These are phyloP conservation scores for Capillidium heterosporum DNA, from an alignment of 371 early-diverging fungal species.

Conservation along the genomic window DNA sequence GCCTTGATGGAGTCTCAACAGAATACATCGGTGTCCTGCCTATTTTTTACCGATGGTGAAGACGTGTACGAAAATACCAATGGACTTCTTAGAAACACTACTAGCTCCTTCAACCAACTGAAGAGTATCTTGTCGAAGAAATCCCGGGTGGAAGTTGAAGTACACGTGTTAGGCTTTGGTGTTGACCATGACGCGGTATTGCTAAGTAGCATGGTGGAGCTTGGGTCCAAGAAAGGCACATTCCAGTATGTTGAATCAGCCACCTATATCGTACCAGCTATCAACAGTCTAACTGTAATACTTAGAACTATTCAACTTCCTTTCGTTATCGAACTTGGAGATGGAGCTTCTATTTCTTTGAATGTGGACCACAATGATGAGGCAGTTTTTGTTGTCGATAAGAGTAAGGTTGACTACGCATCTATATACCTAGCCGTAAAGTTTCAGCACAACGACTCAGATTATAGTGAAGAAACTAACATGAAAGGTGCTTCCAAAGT, in stretches of 20 bases:
- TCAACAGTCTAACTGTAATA: conserved; percentile 12
- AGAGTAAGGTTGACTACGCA: not conserved
- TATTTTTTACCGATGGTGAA: conserved; percentile 15
- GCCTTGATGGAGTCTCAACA: not conserved
- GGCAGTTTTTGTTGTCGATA: conserved; percentile 1
- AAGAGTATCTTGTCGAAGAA: not conserved
- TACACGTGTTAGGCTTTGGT: conserved; percentile 14
- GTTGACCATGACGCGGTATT: conserved; percentile 11
- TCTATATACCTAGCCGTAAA: not conserved
- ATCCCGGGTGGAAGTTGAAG: conserved; percentile 5
- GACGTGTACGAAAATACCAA: conserved; percentile 6
- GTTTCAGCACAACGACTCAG: too few relatives aligned
- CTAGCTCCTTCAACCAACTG: not conserved
- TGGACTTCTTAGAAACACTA: not conserved
- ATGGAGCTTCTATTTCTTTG: conserved; percentile 9
- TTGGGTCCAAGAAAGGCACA: conserved; percentile 10
- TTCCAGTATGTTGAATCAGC: conserved; percentile 12
- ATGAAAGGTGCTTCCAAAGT: too few relatives aligned
- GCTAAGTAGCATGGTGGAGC: conserved; percentile 13
- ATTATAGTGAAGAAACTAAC: too few relatives aligned
- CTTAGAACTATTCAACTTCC: conserved; percentile 9
- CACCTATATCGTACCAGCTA: conserved; percentile 10
- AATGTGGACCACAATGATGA: not conserved
- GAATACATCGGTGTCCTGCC: not conserved
- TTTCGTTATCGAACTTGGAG: conserved; percentile 5